These are phyloP conservation scores for Diaporthe capsici DNA, from an alignment of 2,329 filamentous ascomycete species.

Conservation along the genomic window DNA sequence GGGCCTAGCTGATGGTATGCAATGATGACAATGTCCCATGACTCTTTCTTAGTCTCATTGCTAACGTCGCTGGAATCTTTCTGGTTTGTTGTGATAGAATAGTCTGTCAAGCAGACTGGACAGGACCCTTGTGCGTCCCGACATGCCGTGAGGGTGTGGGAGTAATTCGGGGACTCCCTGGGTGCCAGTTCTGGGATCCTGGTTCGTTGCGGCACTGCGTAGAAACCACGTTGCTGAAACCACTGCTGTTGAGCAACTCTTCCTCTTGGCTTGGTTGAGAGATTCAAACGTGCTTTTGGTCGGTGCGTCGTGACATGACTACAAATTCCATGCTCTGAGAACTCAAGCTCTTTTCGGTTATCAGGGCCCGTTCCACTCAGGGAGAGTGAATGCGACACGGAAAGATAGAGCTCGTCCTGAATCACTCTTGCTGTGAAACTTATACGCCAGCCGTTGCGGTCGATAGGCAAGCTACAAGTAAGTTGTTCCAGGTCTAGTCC, in stretches of 20 bases:
- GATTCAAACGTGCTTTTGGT: background rate
- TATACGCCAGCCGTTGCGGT: background rate
- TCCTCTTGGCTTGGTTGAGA: background rate
- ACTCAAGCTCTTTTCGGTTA: background rate
- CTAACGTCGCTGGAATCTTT: background rate
- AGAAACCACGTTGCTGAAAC: background rate
- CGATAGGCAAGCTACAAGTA: background rate
- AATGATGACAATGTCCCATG: background rate
- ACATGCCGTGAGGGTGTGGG: background rate
- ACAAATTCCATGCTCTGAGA: background rate
- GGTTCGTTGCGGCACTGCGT: background rate
- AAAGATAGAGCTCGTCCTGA: conserved; percentile 7
- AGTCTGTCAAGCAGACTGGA: conserved; percentile 6
- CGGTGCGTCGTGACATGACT: background rate
- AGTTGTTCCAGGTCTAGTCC: background rate
- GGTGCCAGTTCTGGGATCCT: conserved; percentile 1
- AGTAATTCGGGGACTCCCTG: background rate
- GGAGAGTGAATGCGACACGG: background rate
- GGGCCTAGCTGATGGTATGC: conserved; percentile 16
- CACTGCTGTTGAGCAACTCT: background rate
- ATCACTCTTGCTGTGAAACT: background rate
- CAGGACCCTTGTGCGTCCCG: background rate
- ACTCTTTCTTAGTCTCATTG: background rate
- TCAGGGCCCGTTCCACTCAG: background rate
- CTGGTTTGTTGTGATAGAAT: background rate